Evolutionary conservation across 768 basidiomycete species (phyloP).

Genomic region (Lactarius quietus): DNA sequence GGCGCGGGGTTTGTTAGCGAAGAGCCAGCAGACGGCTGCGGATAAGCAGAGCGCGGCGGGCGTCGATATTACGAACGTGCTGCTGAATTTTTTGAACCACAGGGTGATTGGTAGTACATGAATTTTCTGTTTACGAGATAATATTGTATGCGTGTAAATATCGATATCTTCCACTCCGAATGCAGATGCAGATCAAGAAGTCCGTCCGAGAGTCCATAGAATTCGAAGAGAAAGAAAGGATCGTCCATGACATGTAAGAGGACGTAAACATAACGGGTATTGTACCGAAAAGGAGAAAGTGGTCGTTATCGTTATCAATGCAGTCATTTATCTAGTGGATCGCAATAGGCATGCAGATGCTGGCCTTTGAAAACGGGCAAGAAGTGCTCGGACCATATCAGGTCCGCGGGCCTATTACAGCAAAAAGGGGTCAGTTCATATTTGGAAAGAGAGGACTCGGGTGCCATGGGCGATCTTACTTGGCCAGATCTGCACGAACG

Average conservation of each 20-base stretch:
- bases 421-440: neutral
- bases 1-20: conserved; percentile 58
- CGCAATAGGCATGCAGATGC: conserved; percentile 19
- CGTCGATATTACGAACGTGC: conserved; percentile 57
- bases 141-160: neutral
- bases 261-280: neutral
- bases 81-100: conserved; percentile 63
- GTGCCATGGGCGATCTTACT: neutral
- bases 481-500: conserved; percentile 17
- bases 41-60: conserved; percentile 34
- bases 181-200: too few relatives aligned
- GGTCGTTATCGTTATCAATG: neutral
- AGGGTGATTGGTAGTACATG: conserved; percentile 39
- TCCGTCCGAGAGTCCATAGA: too few relatives aligned
- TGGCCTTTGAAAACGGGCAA: conserved; percentile 16
- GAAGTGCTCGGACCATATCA: conserved; percentile 21
- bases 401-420: conserved; percentile 9
- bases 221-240: neutral
- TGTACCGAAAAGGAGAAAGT: neutral
- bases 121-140: neutral
- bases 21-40: conserved; percentile 50
- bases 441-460: neutral
- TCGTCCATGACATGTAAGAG: neutral
- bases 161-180: neutral
- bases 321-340: conserved; percentile 12